Percentiles rank a stretch among this genome's conserved stretches.
phyloP scores from a whole-genome alignment of 805 yeast species.

The Candida ponderosae region DNA sequence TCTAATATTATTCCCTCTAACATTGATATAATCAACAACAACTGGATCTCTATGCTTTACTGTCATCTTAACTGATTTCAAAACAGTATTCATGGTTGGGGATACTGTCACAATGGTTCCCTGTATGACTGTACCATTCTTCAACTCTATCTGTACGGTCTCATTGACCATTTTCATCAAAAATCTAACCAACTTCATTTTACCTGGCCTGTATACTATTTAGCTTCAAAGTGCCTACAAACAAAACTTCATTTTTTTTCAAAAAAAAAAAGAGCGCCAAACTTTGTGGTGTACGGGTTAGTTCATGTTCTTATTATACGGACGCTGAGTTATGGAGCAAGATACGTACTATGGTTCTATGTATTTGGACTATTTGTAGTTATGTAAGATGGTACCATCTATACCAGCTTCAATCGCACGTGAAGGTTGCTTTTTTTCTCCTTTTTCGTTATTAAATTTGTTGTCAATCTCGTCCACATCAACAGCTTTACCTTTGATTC shows the following conservation, averaged over 20 bases:
- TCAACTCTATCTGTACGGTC: slow-evolving; percentile 83
- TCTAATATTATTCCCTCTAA: slow-evolving; percentile 86
- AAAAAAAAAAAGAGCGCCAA: too few species aligned
- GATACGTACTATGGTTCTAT: too few species aligned
- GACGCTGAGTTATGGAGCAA: too few species aligned
- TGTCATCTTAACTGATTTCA: slow-evolving; percentile 75
- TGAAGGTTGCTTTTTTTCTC: neutral
- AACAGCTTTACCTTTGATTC: slow-evolving; percentile 22
- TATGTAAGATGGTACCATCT: too few species aligned
- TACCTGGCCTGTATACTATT: too few species aligned
- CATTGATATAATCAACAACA: slow-evolving; percentile 66
- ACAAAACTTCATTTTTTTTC: too few species aligned
- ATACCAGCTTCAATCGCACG: too few species aligned
- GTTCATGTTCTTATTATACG: too few species aligned
- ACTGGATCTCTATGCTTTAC: slow-evolving; percentile 63
- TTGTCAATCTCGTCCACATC: neutral
- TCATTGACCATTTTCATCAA: slow-evolving; percentile 81
- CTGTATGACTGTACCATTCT: slow-evolving; percentile 80
- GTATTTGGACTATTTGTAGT: too few species aligned
- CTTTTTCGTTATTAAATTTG: neutral
- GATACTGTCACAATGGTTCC: slow-evolving; percentile 83
- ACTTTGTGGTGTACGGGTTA: too few species aligned
- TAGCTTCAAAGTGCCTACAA: too few species aligned
- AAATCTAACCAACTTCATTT: slow-evolving; percentile 30
- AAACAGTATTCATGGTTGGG: slow-evolving; percentile 83